phyloP scores from a whole-genome alignment of 2,329 filamentous ascomycete genomes.

The Dothideomycetidae sp. region DNA sequence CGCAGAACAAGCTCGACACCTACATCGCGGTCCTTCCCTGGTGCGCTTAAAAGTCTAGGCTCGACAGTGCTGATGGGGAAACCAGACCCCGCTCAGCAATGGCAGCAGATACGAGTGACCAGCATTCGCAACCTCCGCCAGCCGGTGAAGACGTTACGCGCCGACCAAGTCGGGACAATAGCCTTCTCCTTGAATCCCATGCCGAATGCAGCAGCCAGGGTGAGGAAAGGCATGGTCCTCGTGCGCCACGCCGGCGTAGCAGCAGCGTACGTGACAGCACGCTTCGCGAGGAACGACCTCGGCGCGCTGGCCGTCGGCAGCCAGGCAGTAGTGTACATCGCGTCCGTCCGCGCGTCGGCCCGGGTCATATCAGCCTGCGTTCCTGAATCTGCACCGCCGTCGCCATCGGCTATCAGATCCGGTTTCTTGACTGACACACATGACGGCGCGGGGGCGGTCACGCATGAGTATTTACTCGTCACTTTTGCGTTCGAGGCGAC shows the following conservation, averaged over 20 bases:
- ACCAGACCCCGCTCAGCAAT: constrained; percentile 41
- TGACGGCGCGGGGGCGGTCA: constrained; percentile 15
- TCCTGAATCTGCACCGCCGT: constrained; percentile 15
- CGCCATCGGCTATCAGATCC: constrained; percentile 3
- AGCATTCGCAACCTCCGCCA: constrained; percentile 81
- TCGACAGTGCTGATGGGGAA: constrained; percentile 5
- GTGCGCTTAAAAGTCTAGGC: constrained; percentile 23
- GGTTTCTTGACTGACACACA: constrained; percentile 12
- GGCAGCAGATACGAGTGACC: constrained; percentile 66
- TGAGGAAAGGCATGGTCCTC: constrained; percentile 72
- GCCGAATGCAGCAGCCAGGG: constrained; percentile 23
- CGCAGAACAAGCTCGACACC: constrained; percentile 20
- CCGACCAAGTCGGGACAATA: constrained; percentile 80
- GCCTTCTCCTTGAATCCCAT: constrained; percentile 45
- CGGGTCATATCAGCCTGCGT: constrained; percentile 43
- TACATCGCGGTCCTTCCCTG: constrained; percentile 35
- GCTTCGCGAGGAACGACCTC: constrained; percentile 51
- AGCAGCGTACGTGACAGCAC: constrained; percentile 40
- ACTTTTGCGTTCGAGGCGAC: constrained; percentile 54
- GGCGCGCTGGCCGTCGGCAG: constrained; percentile 51
- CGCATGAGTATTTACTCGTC: constrained; percentile 33
- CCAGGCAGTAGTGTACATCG: constrained; percentile 69
- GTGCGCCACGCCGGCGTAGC: constrained; percentile 44
- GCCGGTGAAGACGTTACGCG: constrained; percentile 59
- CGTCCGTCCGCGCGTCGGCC: constrained; percentile 71